Conservation (phyloP, 805 yeast genomes). For the Metschnikowia orientalis region DNA sequence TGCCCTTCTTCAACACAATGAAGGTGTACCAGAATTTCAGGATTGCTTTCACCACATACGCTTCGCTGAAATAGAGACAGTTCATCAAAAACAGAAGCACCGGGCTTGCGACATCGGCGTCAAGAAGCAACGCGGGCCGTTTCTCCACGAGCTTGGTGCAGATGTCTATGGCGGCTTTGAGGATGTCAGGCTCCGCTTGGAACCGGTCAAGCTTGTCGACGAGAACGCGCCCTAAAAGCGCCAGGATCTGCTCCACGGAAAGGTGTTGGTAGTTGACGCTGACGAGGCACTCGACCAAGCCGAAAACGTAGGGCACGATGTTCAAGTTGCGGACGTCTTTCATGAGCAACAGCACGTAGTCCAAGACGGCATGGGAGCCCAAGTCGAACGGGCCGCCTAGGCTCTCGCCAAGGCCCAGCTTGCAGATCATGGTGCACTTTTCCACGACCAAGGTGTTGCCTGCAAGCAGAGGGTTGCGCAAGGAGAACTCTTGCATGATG, state of each 20-base stretch:
- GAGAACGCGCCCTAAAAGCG: conserved; percentile 37
- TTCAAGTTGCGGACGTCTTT: conserved; percentile 16
- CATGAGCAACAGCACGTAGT: conserved; percentile 13
- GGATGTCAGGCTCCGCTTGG: conserved; percentile 54
- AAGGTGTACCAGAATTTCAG: conserved; percentile 53
- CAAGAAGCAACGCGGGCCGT: conserved; percentile 46
- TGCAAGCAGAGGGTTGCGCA: conserved; percentile 33
- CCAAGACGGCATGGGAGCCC: conserved; percentile 8
- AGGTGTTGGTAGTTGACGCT: conserved; percentile 32
- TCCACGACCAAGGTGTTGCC: conserved; percentile 54
- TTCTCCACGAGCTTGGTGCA: conserved; percentile 46
- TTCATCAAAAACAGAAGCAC: conserved; percentile 30
- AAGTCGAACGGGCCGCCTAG: conserved; percentile 66
- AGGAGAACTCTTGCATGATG: conserved; percentile 40
- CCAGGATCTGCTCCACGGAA: conserved; percentile 28
- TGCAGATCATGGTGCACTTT: conserved; percentile 57
- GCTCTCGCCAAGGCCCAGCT: conserved; percentile 59
- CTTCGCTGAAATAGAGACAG: conserved; percentile 46
- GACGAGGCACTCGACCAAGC: conserved; percentile 43
- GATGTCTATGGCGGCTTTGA: conserved; percentile 49
- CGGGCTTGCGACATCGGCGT: conserved; percentile 22
- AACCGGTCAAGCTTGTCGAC: conserved; percentile 31
- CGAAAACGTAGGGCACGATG: conserved; percentile 42
- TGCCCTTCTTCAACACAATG: conserved; percentile 44
- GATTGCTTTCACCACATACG: conserved; percentile 50